Base-by-base conservation (phyloP, 1,139 yeast genomes). In the Nakaseomyces nivariensis region DNA sequence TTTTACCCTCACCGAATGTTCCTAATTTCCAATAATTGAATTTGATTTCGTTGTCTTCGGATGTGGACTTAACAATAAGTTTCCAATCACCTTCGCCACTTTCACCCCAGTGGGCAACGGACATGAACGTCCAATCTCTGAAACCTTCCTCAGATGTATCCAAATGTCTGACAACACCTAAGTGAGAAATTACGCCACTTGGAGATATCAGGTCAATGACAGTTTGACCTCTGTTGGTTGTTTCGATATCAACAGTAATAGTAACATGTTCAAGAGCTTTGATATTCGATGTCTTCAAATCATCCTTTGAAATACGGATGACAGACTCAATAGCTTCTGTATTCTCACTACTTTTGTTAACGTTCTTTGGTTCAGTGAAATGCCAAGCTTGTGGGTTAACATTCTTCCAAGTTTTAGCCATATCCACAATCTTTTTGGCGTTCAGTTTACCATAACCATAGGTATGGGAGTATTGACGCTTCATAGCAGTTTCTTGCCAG, bases 81-180 rank as follows among this genome's bases (percentile, higher is more conserved):
- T 70, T 79, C 98, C 98, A 94, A 13, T 78, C 80, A 9, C 99
- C 99, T 33, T 68, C 67, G 1, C 94, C 94, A 1, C 67, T 54
- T 64, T 89, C 97, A 36, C 96, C 97, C 97, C 98, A 92, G 66
- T 92, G 97, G 2, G 96, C 97, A 25, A 94, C 97, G n/a, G 94
- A 79, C 89, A 90, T 88, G 62, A 92, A 92, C 1, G 89, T 85
- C 99, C 99, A 94, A 56, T 84, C 74, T 8, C 63, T 61, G 57
- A 87, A 85, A 0, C 97, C 96, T 1, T 65, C 71, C 2, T 60
- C 58, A 4, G 81, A 73, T 4, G 54, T 57, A 66, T 94, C 99
- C 24, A 67, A 58, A 4, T 67, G 67, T 58, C 99, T 77, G 40
- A 75, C 75, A n/a, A 82, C 78, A 1, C 95, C 96, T 55, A 94